These are phyloP conservation scores for Crassisporium funariophilum DNA, from an alignment of 768 basidiomycete genomes.

Conservation along the genomic window DNA sequence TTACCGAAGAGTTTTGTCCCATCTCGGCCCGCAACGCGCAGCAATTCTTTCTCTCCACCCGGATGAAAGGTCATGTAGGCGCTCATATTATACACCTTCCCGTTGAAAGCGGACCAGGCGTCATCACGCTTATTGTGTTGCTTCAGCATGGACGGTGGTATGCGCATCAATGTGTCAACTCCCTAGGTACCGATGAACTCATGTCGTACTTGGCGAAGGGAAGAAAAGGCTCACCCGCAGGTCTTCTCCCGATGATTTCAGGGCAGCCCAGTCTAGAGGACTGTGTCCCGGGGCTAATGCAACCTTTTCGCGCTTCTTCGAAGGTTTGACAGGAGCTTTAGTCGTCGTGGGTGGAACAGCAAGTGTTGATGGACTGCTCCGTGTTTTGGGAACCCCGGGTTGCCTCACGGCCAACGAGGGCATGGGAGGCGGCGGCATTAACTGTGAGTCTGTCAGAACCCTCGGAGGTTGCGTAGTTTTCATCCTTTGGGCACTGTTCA, in stretches of 20 bases:
- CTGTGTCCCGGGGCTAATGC: slow-evolving; percentile 90
- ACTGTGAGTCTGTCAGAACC: slow-evolving; percentile 46
- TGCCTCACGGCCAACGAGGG: slow-evolving; percentile 44
- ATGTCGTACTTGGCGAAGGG: background rate
- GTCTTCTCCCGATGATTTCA: slow-evolving; percentile 82
- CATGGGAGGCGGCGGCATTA: slow-evolving; percentile 58
- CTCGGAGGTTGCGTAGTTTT: slow-evolving; percentile 31
- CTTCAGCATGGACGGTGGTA: slow-evolving; percentile 78
- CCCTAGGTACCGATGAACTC: slow-evolving; percentile 51
- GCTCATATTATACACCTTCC: slow-evolving; percentile 96
- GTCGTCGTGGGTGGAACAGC: slow-evolving; percentile 65
- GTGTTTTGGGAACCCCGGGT: slow-evolving; percentile 35
- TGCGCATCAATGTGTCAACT: slow-evolving; percentile 63
- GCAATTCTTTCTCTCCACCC: slow-evolving; percentile 90
- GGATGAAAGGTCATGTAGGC: slow-evolving; percentile 91
- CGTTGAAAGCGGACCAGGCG: slow-evolving; percentile 91
- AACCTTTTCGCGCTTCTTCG: slow-evolving; percentile 75
- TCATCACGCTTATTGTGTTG: slow-evolving; percentile 82
- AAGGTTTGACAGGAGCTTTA: slow-evolving; percentile 52
- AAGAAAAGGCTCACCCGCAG: slow-evolving; percentile 56
- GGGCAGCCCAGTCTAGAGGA: slow-evolving; percentile 90
- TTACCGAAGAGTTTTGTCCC: slow-evolving; percentile 93
- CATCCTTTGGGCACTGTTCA: slow-evolving; percentile 71
- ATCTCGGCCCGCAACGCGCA: slow-evolving; percentile 94
- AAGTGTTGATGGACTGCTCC: slow-evolving; percentile 40